Base-by-base conservation (phyloP, 139 green algal species). In the Chlorella sp. region DNA sequence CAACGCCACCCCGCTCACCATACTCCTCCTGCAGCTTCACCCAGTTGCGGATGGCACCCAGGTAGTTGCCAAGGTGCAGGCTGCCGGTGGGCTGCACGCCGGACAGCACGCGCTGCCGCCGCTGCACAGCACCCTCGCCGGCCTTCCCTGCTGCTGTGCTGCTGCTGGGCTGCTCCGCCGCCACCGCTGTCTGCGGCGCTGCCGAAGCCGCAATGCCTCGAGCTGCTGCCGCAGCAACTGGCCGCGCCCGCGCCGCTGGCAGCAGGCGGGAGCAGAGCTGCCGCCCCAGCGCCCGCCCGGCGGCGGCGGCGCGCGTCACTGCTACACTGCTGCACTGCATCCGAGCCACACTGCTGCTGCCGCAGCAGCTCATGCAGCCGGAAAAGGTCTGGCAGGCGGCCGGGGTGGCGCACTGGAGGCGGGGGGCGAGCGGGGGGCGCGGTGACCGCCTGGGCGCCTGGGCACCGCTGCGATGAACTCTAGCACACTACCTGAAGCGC, bases 11-110 rank as follows among this genome's bases (percentile, higher is more conserved):
- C 4, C 12, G 25, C 94, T 44, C 86, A 95, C 95, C 94, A 85
- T 97, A 97, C 36, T 93, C 65, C 16, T 99, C 95, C 90, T 99
- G 97, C 67, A 99, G 90, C 26, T 88, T 90, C 16, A 99, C 95
- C 96, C 97, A 99, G 86, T 98, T 99, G 69, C 93, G 92, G 68
- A 99, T 98, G 30, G 97, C 97, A 15, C 97, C 97, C 70, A 99
- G 80, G 87, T 99, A 99, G 89, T 99, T 99, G 23, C 97, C 97
- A 71, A 99, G 82, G 85, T 99, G 97, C 25, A 99, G 88, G 51
- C 89, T 93, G 17, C 97, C 97, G 20, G 97, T 99, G 9, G 97
- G 97, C 91, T 99, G 97, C 41, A 99, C 97, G 12, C 97, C 97
- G 11, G 92, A 98, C 18, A 99, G 89, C 21, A 99, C 92, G 21